These are phyloP conservation scores for Trichoderma gamsii DNA, from an alignment of 495 filamentous ascomycete species.

Conservation along the genomic window DNA sequence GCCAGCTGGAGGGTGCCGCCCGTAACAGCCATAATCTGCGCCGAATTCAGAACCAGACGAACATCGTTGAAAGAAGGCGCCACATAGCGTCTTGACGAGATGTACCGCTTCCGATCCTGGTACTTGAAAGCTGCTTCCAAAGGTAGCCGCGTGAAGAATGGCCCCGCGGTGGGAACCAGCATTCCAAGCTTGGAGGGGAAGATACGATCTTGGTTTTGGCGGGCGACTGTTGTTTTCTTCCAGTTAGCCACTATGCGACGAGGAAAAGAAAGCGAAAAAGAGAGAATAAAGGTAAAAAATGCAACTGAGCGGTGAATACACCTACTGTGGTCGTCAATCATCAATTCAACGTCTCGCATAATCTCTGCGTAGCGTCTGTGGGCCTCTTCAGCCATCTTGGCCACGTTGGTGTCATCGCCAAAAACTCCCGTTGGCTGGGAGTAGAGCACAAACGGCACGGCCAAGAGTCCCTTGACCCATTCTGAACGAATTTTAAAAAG, in stretches of 20 bases:
- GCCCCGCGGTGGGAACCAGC: constrained; percentile 81
- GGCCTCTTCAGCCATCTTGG: constrained; percentile 57
- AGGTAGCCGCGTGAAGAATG: constrained; percentile 82
- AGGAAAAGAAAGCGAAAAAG: neutral
- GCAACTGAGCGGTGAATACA: neutral
- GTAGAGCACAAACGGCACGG: constrained; percentile 94
- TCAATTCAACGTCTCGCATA: constrained; percentile 82
- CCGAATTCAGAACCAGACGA: constrained; percentile 85
- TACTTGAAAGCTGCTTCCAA: constrained; percentile 86
- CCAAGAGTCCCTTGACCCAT: constrained; percentile 76
- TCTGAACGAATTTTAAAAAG: constrained; percentile 31
- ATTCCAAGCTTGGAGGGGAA: constrained; percentile 86
- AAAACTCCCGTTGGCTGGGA: constrained; percentile 86
- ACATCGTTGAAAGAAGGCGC: constrained; percentile 98
- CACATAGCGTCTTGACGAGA: constrained; percentile 88
- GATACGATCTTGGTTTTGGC: constrained; percentile 56
- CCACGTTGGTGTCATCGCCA: constrained; percentile 54
- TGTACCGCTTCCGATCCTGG: constrained; percentile 77
- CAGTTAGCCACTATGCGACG: neutral
- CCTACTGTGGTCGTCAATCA: constrained; percentile 89
- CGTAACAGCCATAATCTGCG: constrained; percentile 82
- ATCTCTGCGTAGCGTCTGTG: constrained; percentile 91
- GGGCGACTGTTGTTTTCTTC: constrained; percentile 50
- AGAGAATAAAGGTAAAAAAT: neutral
- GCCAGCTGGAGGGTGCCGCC: constrained; percentile 69